Base-by-base conservation (phyloP, 2,329 filamentous ascomycete genomes). In the Lachnellula arida region DNA sequence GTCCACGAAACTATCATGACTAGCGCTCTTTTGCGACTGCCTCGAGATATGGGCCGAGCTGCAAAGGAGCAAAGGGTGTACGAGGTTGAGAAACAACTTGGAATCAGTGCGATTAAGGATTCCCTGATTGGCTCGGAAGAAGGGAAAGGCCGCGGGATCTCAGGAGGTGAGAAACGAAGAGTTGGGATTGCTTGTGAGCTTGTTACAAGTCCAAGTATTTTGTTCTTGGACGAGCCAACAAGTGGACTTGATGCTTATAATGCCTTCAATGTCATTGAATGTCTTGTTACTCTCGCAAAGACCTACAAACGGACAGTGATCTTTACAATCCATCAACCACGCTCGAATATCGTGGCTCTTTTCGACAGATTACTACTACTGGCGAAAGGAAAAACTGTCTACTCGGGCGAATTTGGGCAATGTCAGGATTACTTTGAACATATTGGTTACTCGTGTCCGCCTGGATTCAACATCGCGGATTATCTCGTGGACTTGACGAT, bases 381-480 rank as follows among this genome's bases (percentile, higher is more conserved):
- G 44, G 94, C 94, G 2, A 87, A 91, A 63, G 94, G 94, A 25
- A 87, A 87, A 65, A 88, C 90, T 1, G 94, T 99, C 7, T 99
- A 95, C 71, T 97, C 94, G 3, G 94, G 94, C 0, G 89, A 91
- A 1, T 96, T 97, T 70, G 78, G 82, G 1, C 86, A 86, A 62
- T 99, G 94, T 69, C 94, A 99, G 71, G 78, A 83, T 19, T 99
- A 97, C 70, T 99, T 99, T 66, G 91, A 97, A 68, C 81, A 85
- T 47, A 86, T 96, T 59, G 95, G 94, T 44, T 99, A 97, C 71
- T 79, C 88, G 49, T 99, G 95, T 68, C 94, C 94, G 11, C 88
- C 92, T 23, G 95, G 95, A 2, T 99, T 97, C 81, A 99, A 99
- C 68, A 97, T 99, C 72, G 94, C 94, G 4, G 94, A 99, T 71